A percentile compares a stretch with the other conserved stretches of the same genome.
phyloP scores from a whole-genome alignment of 2,329 filamentous ascomycete species.

The Colletotrichum liriopes region DNA sequence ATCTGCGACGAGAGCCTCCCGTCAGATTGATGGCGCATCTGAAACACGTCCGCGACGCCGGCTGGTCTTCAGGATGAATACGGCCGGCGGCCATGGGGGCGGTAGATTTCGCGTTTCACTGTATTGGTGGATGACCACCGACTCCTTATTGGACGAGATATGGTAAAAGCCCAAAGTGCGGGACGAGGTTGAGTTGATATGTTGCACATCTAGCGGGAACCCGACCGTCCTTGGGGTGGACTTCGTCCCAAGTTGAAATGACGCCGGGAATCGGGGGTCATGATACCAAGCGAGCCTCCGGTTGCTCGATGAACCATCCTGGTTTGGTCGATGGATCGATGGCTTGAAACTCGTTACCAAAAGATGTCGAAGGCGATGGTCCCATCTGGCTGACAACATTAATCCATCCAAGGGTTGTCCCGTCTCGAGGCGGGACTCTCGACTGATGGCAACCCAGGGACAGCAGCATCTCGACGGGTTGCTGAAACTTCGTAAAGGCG shows the following conservation, averaged over 20 bases:
- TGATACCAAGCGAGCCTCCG: conserved; percentile 21
- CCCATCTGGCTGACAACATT: background rate
- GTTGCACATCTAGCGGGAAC: conserved; percentile 9
- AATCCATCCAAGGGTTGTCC: background rate
- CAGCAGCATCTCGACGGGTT: background rate
- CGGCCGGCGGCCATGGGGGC: conserved; percentile 17
- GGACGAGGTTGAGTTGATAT: conserved; percentile 6
- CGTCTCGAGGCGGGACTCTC: background rate
- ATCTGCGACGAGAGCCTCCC: conserved; percentile 25
- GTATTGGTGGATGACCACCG: background rate
- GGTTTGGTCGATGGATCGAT: background rate
- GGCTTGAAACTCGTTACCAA: conserved; percentile 2
- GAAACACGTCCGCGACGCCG: conserved; percentile 42
- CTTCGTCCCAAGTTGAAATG: conserved; percentile 17
- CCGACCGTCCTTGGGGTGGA: background rate
- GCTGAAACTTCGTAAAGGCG: background rate
- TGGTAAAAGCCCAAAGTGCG: conserved; percentile 3
- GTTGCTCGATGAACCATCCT: background rate
- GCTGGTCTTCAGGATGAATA: conserved; percentile 34
- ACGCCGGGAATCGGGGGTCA: conserved; percentile 3
- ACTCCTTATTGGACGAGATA: conserved; percentile 14
- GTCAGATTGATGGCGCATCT: conserved; percentile 28
- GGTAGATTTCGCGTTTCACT: conserved; percentile 32
- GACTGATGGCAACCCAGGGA: conserved; percentile 5
- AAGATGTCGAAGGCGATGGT: conserved; percentile 6